Evolutionary conservation across 176 grass and related monocot species (phyloP).

Genomic region (Eleusine indica): DNA sequence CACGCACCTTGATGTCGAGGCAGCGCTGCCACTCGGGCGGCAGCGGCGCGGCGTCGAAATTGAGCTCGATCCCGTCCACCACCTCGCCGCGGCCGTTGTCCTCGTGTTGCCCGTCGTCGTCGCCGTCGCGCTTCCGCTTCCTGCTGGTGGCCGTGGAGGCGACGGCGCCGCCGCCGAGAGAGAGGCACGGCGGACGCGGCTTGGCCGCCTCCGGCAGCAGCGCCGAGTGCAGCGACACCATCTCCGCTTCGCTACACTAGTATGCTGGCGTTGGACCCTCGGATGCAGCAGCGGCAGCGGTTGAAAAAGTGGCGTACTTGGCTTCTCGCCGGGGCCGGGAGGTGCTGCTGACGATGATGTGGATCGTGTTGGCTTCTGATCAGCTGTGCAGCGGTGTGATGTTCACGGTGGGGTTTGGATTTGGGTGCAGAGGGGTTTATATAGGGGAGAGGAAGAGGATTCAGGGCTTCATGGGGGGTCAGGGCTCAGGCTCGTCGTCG

Average conservation of each 20-base stretch:
- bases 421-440: constrained; percentile 55
- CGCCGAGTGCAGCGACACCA: constrained; percentile 79
- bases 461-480: too few species aligned
- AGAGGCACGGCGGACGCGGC: constrained; percentile 47
- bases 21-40: constrained; percentile 92
- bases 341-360: constrained; percentile 13
- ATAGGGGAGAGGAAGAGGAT: constrained; percentile 39
- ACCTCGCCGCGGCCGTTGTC: constrained; percentile 22
- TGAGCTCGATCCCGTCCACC: constrained; percentile 65
- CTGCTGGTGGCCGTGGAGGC: constrained; percentile 50
- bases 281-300: not conserved
- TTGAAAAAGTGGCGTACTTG: constrained; percentile 23
- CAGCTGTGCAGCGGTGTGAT: not conserved
- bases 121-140: constrained; percentile 64
- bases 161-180: constrained; percentile 36
- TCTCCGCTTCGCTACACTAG: not conserved
- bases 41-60: constrained; percentile 70
- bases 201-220: constrained; percentile 64
- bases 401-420: constrained; percentile 21
- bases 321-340: constrained; percentile 12
- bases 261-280: constrained; percentile 6
- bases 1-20: constrained; percentile 83
- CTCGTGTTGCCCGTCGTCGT: not conserved
- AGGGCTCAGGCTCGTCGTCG: not conserved
- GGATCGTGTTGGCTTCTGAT: not conserved